Conservation (phyloP, 1,284 basidiomycete species). For the Microbotryomycetes sp. region DNA sequence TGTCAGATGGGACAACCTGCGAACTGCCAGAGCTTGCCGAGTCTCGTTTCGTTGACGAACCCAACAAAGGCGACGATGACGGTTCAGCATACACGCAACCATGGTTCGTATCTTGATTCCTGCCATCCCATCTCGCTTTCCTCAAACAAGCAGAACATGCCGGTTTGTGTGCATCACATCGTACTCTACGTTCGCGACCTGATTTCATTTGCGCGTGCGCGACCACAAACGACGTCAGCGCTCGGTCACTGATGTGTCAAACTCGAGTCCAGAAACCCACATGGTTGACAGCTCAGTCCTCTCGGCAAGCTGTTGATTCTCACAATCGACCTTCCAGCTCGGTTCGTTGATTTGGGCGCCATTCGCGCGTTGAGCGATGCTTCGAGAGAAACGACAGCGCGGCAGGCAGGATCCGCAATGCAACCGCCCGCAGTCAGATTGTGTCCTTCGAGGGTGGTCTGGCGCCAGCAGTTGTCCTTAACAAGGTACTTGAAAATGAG, state of each 20-base stretch:
- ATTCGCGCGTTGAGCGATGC: too few relatives aligned
- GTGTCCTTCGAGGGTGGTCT: too few relatives aligned
- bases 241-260: background rate
- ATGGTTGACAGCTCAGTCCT: background rate
- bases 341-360: too few relatives aligned
- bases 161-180: background rate
- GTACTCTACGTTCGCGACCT: background rate
- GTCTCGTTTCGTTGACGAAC: too few relatives aligned
- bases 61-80: background rate
- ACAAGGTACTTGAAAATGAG: too few relatives aligned
- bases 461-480: too few relatives aligned
- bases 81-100: background rate
- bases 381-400: too few relatives aligned
- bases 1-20: too few relatives aligned
- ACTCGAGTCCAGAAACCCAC: background rate
- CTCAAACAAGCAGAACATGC: background rate
- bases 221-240: background rate
- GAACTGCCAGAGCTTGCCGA: too few relatives aligned
- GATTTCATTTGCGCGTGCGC: too few relatives aligned
- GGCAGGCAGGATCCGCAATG: too few relatives aligned
- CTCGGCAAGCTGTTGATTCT: background rate
- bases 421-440: too few relatives aligned
- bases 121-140: background rate
- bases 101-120: background rate
- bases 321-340: background rate